Evolutionary conservation across 768 basidiomycete genomes (phyloP), one percentile per base, ranked within the genome.

Genomic region (Terana coerulea): DNA sequence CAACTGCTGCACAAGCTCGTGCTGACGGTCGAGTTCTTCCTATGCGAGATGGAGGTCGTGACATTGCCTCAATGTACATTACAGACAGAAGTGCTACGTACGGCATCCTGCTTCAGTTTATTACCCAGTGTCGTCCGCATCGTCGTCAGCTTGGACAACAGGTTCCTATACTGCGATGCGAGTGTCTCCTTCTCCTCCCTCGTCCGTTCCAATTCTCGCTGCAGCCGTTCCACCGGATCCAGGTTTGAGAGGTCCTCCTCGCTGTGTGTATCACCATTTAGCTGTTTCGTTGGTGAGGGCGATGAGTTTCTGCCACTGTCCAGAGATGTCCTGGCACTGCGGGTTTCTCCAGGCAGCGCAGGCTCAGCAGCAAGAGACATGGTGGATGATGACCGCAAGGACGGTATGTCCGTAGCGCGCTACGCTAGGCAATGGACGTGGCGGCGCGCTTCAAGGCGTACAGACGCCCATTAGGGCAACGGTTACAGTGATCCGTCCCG

Each of bases 11-110:
- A 97, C 79, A 30, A 86, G 76, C 59, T 89, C 85, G 64, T 94
- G 94, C 55, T 91, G 78, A 56, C 93, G 79, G 75, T 98, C 97
- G 36, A 99, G 86, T 77, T 98, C 97, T 83, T 98, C 97, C 95
- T 99, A 74, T 51, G 55, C 66, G 39, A 31, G 31, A 58, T 36
- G 53, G 45, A 52, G 53, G 54, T 47, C 43, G 51, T 49, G 26
- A 29, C 25, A 36, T 24, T 28, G 49, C 22, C 4, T 19, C 31
- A 28, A 30, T 17, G 24, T 17, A 9, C 25, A 5, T 15, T 9
- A 39, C 10, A 42, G 29, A 41, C 29, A 24, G 17, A 11, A 21
- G 40, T 19, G 46, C 3, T 17, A 78, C 85, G 59, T 73, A 98
- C 97, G 61, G 97, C 97, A 69, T 98, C 97, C 67, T 95, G 91